Conservation (phyloP, 208 protist species). For the Leishmania arabica region DNA sequence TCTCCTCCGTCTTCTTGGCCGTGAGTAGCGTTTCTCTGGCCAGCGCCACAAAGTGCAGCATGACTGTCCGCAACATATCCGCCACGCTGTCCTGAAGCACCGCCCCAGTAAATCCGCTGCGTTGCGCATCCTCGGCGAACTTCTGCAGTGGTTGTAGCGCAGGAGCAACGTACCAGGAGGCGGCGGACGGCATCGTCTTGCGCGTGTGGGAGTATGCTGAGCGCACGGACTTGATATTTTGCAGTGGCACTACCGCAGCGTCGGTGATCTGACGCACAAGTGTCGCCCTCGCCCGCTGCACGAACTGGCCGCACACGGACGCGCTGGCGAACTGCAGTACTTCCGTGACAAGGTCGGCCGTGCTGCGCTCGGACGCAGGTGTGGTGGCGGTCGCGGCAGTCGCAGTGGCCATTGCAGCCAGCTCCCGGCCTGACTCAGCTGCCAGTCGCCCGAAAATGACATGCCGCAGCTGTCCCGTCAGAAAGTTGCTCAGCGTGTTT, state of each 20-base stretch:
- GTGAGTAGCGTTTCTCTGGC: conserved; percentile 77
- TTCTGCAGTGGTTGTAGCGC: conserved; percentile 59
- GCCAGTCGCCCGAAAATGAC: conserved; percentile 17
- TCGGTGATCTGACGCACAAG: conserved; percentile 44
- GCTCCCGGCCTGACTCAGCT: background rate
- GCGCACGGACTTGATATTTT: conserved; percentile 77
- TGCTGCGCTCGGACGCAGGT: conserved; percentile 15
- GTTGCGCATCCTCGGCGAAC: conserved; percentile 31
- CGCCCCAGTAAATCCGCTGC: conserved; percentile 19
- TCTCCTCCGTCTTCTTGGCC: conserved; percentile 87
- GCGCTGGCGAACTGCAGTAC: conserved; percentile 22
- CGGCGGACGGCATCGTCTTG: conserved; percentile 58
- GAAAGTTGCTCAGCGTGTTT: conserved; percentile 20
- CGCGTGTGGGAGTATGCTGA: conserved; percentile 75
- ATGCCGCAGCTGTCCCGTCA: conserved; percentile 14
- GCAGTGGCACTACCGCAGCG: conserved; percentile 44
- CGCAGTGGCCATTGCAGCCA: background rate
- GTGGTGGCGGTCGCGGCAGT: background rate
- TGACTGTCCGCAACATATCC: conserved; percentile 32
- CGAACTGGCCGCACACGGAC: conserved; percentile 30
- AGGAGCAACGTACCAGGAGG: conserved; percentile 75
- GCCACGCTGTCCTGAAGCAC: conserved; percentile 22
- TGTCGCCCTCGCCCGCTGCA: conserved; percentile 21
- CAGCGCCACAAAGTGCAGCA: conserved; percentile 47
- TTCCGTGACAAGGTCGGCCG: conserved; percentile 18